phyloP scores from a whole-genome alignment of 2,329 filamentous ascomycete species.

The Pyricularia sp. region DNA sequence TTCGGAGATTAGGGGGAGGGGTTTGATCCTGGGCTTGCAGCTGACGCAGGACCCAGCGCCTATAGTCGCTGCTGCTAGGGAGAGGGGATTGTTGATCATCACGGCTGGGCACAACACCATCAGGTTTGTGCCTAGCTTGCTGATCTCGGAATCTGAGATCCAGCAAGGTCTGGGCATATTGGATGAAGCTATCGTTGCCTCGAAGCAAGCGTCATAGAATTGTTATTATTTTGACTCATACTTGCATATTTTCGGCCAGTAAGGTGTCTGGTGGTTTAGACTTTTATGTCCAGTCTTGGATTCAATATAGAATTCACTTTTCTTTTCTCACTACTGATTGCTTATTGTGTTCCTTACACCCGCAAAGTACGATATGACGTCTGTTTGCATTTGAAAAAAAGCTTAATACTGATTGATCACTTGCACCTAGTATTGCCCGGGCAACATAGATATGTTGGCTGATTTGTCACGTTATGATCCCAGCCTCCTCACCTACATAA shows the following conservation, averaged over 20 bases:
- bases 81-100: constrained; percentile 82
- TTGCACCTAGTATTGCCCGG: too few species aligned
- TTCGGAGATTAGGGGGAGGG: constrained; percentile 70
- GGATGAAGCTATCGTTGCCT: constrained; percentile 48
- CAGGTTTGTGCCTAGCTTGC: constrained; percentile 81
- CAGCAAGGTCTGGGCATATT: constrained; percentile 67
- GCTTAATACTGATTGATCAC: too few species aligned
- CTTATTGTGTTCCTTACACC: background rate
- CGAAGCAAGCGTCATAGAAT: constrained; percentile 18
- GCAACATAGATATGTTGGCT: background rate
- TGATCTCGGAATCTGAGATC: constrained; percentile 74
- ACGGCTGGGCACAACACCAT: constrained; percentile 89
- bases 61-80: constrained; percentile 76
- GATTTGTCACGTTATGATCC: background rate
- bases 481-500: background rate
- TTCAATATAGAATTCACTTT: background rate
- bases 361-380: too few species aligned
- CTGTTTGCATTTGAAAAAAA: too few species aligned
- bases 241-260: background rate
- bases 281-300: background rate
- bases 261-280: background rate
- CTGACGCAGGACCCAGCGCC: constrained; percentile 61
- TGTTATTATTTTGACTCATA: background rate
- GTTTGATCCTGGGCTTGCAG: constrained; percentile 82
- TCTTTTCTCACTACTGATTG: background rate